Percentiles rank a stretch among this genome's conserved stretches.
Evolutionary conservation across 208 protist genomes (phyloP).

Genomic region (Wallacemonas sp.): DNA sequence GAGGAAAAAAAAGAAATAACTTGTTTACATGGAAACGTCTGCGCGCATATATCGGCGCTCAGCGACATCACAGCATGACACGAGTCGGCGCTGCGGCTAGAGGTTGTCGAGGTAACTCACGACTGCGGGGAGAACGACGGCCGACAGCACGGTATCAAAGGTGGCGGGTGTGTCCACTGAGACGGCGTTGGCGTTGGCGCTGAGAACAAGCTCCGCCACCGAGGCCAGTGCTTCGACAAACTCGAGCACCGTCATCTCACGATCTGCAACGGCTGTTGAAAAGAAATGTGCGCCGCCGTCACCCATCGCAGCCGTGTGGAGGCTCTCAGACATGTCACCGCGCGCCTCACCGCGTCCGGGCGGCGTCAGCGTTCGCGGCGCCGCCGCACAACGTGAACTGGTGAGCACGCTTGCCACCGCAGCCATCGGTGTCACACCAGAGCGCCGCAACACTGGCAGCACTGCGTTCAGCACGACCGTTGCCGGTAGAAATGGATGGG

Average conservation of each 20-base stretch:
- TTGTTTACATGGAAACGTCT: background rate
- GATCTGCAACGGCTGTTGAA: slow-evolving; percentile 25
- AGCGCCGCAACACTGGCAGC: slow-evolving; percentile 20
- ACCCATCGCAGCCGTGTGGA: slow-evolving; percentile 41
- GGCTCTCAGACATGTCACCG: slow-evolving; percentile 20
- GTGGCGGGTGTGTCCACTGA: background rate
- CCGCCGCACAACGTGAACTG: slow-evolving; percentile 17
- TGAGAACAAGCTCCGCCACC: slow-evolving; percentile 16
- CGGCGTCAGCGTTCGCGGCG: slow-evolving; percentile 16
- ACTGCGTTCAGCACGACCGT: slow-evolving; percentile 24
- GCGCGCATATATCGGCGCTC: background rate
- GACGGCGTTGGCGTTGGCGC: slow-evolving; percentile 3
- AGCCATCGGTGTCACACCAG: slow-evolving; percentile 9
- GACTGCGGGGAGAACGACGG: background rate
- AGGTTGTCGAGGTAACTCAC: background rate
- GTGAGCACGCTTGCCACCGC: background rate
- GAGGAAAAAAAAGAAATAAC: no score
- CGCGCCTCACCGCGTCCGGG: no score
- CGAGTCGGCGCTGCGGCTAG: no score
- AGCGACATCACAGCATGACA: background rate
- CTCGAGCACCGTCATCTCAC: slow-evolving; percentile 65
- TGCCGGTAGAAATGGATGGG: slow-evolving; percentile 8
- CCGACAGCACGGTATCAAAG: background rate
- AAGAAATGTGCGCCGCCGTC: slow-evolving; percentile 16
- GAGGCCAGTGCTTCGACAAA: slow-evolving; percentile 72